phyloP scores from a whole-genome alignment of 2,329 filamentous ascomycete genomes.

The Phaeosphaeriaceae sp. region DNA sequence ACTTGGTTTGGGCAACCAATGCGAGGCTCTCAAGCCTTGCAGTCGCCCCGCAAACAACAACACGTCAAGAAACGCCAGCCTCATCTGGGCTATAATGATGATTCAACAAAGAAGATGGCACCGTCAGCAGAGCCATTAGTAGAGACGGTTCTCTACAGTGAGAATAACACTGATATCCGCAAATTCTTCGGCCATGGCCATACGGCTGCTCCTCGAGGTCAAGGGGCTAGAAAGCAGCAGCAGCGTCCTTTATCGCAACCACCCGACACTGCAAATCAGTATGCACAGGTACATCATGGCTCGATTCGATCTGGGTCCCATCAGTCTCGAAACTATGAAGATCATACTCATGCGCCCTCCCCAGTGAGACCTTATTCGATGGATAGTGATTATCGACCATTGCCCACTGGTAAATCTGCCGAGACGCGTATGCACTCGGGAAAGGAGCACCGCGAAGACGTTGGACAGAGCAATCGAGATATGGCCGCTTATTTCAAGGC shows the following conservation, averaged over 20 bases:
- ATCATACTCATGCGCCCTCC: not conserved
- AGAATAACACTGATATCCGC: conserved; percentile 35
- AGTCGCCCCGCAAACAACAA: not conserved
- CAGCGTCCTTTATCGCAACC: not conserved
- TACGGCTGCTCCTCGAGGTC: not conserved
- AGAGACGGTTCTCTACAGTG: conserved; percentile 3
- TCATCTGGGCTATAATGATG: not conserved
- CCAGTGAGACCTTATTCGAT: not conserved
- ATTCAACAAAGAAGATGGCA: not conserved
- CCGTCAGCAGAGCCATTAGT: conserved; percentile 5
- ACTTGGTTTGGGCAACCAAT: conserved; percentile 31
- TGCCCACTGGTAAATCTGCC: not conserved
- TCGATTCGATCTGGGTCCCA: not conserved
- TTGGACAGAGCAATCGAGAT: conserved; percentile 2
- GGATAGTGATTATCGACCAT: not conserved
- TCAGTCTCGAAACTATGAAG: not conserved
- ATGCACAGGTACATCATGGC: not conserved
- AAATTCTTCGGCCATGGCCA: conserved; percentile 24
- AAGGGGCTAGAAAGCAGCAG: not conserved
- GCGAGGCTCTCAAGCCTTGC: conserved; percentile 3
- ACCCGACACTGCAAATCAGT: not conserved
- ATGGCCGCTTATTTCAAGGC: conserved; percentile 12
- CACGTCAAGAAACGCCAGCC: not conserved
- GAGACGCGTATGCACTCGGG: not conserved
- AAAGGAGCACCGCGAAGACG: not conserved